Conservation (phyloP, 352 stramenopile species). For the Thalassiosira mediterranea region DNA sequence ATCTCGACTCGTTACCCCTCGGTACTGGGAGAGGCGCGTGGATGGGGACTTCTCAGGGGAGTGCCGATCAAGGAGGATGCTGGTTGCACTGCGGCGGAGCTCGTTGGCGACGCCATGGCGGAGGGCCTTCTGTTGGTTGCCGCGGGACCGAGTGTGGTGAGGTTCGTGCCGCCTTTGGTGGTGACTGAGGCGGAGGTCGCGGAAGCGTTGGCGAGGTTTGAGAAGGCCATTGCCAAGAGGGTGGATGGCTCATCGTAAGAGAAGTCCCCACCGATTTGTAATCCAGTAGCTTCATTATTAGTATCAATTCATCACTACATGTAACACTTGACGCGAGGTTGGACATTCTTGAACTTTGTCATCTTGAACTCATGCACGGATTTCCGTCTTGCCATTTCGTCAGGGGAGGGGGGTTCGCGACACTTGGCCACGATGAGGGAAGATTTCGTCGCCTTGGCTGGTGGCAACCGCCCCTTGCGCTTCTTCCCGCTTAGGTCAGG, state of each 20-base stretch:
- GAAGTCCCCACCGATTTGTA: background rate
- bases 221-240: slow-evolving; percentile 64
- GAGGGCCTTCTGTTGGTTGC: slow-evolving; percentile 86
- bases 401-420: slow-evolving; percentile 10
- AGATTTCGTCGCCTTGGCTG: slow-evolving; percentile 49
- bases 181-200: slow-evolving; percentile 84
- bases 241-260: slow-evolving; percentile 22
- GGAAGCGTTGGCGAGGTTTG: slow-evolving; percentile 81
- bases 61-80: slow-evolving; percentile 75
- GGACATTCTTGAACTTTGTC: slow-evolving; percentile 56
- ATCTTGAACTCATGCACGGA: slow-evolving; percentile 57
- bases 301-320: slow-evolving; percentile 4
- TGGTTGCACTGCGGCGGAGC: slow-evolving; percentile 65
- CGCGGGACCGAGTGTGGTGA: slow-evolving; percentile 82
- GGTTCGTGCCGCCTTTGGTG: slow-evolving; percentile 90
- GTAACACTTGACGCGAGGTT: slow-evolving; percentile 45
- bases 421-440: slow-evolving; percentile 30
- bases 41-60: slow-evolving; percentile 87
- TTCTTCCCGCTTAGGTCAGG: slow-evolving; percentile 45
- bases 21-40: slow-evolving; percentile 82
- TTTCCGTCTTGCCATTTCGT: slow-evolving; percentile 24
- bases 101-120: slow-evolving; percentile 79
- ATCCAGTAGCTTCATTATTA: too few species aligned
- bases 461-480: slow-evolving; percentile 48
- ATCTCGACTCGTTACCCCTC: slow-evolving; percentile 79